Evolutionary conservation across 1,284 basidiomycete species (phyloP), one percentile per base, ranked within the genome.

Genomic region (Ustilago nuda): DNA sequence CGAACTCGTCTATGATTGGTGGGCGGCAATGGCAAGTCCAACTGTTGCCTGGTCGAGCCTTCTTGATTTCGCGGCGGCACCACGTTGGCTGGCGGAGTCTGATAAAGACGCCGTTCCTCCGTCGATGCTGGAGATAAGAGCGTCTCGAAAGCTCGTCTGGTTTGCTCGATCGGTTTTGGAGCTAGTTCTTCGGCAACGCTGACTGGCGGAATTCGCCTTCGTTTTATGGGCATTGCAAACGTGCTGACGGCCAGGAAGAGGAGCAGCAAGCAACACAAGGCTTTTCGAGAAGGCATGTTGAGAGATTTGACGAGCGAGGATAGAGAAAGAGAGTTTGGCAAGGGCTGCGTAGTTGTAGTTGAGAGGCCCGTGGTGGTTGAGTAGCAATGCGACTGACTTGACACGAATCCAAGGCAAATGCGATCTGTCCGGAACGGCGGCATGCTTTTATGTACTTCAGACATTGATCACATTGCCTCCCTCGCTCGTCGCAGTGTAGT

Each of bases 1-100:
- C 60, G 33, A 7, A 61, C 60, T 8, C 51, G 52, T 32, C 23
- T 61, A 23, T 52, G 37, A 19, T 55, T 61, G 5, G 36, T 15
- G 8, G 43, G 41, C 4, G 60, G 60, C 30, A 61, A n/a, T 11
- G 23, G 9, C 5, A n/a, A 7, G 2, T 23, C 13, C 6, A 48
- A 11, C 56, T 27, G 30, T 12, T 3, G 56, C 33, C 33, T 56
- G 1, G 43, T 2, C 8, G 19, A 8, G 17, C 30, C 15, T n/a
- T 36, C 48, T 12, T 50, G 48, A 50, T 0, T 32, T 11, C 12
- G 41, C 12, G 5, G 30, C 30, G 4, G 45, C 23, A 9, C 5
- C 15, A 8, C 27, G 11, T 13, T 27, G 9, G 48, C 48, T 27
- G 30, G n/a, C 1, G 23, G 27, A 32, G 23, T 32, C n/a, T 50